Conservation (phyloP, 257 asterid genomes). For the Jacaranda copaia region DNA sequence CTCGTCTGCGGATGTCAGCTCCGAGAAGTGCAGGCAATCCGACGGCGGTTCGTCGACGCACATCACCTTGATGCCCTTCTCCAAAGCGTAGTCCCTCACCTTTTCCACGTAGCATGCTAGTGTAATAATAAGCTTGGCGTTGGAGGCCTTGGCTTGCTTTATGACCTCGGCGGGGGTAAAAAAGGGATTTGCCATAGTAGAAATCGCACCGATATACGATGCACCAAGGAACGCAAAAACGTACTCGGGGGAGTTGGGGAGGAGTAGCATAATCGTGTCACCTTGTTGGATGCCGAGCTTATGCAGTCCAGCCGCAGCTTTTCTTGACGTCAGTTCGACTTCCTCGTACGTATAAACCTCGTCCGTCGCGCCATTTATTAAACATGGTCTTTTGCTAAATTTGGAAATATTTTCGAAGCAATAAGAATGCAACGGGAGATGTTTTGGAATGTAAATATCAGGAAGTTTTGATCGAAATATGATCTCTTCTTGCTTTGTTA, state of each 20-base stretch:
- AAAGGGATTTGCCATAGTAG: constrained; percentile 89
- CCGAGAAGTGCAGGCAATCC: constrained; percentile 62
- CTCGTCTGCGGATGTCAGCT: constrained; percentile 56
- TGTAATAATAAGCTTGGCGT: constrained; percentile 65
- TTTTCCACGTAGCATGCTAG: constrained; percentile 59
- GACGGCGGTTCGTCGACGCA: constrained; percentile 57
- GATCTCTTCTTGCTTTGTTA: constrained; percentile 44
- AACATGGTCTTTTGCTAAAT: constrained; percentile 55
- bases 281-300: constrained; percentile 69
- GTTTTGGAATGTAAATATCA: constrained; percentile 76
- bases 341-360: constrained; percentile 62
- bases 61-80: constrained; percentile 50
- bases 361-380: constrained; percentile 74
- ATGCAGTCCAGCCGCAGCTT: constrained; percentile 65
- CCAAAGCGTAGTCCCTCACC: constrained; percentile 56
- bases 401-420: constrained; percentile 72
- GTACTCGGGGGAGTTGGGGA: constrained; percentile 81
- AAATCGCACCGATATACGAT: constrained; percentile 70
- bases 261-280: constrained; percentile 82
- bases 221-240: constrained; percentile 87
- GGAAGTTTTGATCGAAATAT: constrained; percentile 85
- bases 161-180: constrained; percentile 76
- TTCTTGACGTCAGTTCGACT: constrained; percentile 61
- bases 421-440: constrained; percentile 76
- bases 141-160: constrained; percentile 80